phyloP scores from a whole-genome alignment of 2,329 filamentous ascomycete genomes.

The Fusarium anguioides region DNA sequence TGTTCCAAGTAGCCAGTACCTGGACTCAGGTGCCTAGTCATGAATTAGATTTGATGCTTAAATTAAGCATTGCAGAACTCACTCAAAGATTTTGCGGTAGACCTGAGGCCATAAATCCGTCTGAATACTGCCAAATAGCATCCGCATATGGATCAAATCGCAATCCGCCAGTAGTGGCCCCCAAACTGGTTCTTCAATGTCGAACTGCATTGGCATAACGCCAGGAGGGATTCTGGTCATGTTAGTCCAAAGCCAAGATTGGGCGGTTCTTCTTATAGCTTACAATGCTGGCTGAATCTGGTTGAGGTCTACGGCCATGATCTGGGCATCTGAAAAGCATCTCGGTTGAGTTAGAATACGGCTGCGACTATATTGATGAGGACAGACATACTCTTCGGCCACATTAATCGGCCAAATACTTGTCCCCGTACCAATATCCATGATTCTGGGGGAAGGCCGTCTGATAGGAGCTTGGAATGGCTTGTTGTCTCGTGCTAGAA shows the following conservation, averaged over 20 bases:
- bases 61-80: constrained; percentile 48
- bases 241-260: constrained; percentile 26
- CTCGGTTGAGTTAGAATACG: constrained; percentile 27
- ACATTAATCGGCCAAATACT: constrained; percentile 93
- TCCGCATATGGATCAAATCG: constrained; percentile 86
- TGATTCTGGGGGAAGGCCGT: constrained; percentile 52
- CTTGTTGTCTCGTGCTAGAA: constrained; percentile 66
- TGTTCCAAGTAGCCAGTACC: constrained; percentile 84
- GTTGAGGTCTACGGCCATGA: constrained; percentile 56
- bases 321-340: constrained; percentile 41
- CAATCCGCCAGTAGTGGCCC: constrained; percentile 61
- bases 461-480: constrained; percentile 40
- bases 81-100: constrained; percentile 77
- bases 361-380: neutral
- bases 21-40: constrained; percentile 76
- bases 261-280: constrained; percentile 24
- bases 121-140: constrained; percentile 80
- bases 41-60: constrained; percentile 19
- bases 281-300: constrained; percentile 55
- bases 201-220: constrained; percentile 65
- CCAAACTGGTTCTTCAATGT: constrained; percentile 81
- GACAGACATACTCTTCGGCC: constrained; percentile 69
- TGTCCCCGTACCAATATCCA: constrained; percentile 84
- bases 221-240: constrained; percentile 75
- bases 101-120: constrained; percentile 75